phyloP scores from a whole-genome alignment of 345 rosid species.

The Populus tremula region DNA sequence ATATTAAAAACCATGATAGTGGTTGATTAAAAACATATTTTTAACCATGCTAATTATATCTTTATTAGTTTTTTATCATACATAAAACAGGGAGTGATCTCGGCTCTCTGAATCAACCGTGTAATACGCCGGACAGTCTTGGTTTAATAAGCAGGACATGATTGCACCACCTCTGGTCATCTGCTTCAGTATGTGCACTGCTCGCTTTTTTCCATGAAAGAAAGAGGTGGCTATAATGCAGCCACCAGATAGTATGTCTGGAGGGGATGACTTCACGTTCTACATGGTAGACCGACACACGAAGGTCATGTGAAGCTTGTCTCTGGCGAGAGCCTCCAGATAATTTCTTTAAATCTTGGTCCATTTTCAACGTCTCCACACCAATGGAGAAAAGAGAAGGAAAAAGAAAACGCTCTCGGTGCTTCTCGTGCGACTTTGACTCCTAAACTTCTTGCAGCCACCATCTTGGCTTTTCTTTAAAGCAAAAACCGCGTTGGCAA shows the following conservation, averaged over 20 bases:
- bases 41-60: too few relatives aligned
- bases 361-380: slow-evolving; percentile 8
- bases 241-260: slow-evolving; percentile 5
- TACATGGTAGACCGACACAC: slow-evolving; percentile 19
- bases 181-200: background rate
- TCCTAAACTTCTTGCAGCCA: background rate
- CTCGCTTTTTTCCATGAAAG: background rate
- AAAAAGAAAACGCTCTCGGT: slow-evolving; percentile 1
- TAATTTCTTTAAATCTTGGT: background rate
- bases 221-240: too few relatives aligned
- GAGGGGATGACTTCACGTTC: slow-evolving; percentile 16
- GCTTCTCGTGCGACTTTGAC: slow-evolving; percentile 31
- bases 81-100: too few relatives aligned
- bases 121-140: too few relatives aligned
- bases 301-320: slow-evolving; percentile 27
- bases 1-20: too few relatives aligned
- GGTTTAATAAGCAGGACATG: too few relatives aligned
- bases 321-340: background rate
- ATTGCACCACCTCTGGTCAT: background rate
- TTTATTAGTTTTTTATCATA: too few relatives aligned
- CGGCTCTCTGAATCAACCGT: too few relatives aligned
- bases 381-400: background rate
- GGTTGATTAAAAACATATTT: too few relatives aligned
- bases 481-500: background rate
- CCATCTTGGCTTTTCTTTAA: background rate